Evolutionary conservation across 495 filamentous ascomycete genomes (phyloP).

Genomic region (Aspergillus ostianus): DNA sequence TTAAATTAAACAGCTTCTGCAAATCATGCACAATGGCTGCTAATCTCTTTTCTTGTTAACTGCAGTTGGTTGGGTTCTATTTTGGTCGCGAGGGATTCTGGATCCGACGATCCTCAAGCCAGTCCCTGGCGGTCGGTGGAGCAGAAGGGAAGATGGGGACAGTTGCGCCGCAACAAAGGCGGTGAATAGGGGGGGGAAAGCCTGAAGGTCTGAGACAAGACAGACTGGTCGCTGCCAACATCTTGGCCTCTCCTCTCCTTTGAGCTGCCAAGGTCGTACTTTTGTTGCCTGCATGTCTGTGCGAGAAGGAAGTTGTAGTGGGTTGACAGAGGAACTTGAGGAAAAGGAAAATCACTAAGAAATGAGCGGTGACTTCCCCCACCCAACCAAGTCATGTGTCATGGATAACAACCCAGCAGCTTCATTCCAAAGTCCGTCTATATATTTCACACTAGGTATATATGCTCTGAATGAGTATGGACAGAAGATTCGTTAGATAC

Average conservation of each 20-base stretch:
- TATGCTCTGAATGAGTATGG: background rate
- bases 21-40: background rate
- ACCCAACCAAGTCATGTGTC: background rate
- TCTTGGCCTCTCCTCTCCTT: no score
- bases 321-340: no score
- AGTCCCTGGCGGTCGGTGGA: constrained; percentile 5
- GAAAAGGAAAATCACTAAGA: background rate
- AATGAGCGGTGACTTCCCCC: background rate
- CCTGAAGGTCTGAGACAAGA: constrained; percentile 2
- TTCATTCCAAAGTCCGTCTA: background rate
- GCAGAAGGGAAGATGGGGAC: background rate
- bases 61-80: background rate
- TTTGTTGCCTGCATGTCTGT: no score
- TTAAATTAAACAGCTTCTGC: background rate
- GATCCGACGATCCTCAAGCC: background rate
- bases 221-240: background rate
- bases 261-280: no score
- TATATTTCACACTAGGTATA: background rate
- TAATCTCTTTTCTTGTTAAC: background rate
- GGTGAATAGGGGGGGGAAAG: background rate
- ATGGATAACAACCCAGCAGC: background rate
- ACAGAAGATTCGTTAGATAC: background rate
- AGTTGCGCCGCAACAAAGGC: constrained; percentile 7
- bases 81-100: constrained; percentile 1
- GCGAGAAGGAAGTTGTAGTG: no score